Evolutionary conservation across 2,329 filamentous ascomycete species (phyloP), one percentile per base, ranked within the genome.

Genomic region (Trichoderma hamatum): DNA sequence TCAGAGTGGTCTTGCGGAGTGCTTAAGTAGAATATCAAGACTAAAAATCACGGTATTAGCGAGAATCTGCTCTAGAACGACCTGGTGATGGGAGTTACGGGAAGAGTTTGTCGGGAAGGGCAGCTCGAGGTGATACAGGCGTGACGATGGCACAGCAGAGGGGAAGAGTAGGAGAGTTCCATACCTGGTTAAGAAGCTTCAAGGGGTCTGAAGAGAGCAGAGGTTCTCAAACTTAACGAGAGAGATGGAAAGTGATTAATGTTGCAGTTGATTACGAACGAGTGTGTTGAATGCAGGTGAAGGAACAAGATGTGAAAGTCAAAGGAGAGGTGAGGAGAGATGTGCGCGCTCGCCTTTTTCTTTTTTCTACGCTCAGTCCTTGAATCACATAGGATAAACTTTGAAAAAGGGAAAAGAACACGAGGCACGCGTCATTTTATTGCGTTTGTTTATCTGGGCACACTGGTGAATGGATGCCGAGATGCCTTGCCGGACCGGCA

Each of bases 301-400:
- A 68, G 64, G 32, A 30, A 64, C n/a, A 16, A 34, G 34, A 21
- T 49, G 61, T 3, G 54, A 55, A 54, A 56, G 59, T 34, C n/a
- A 63, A 28, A 52, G 9, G 52, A 51, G 51, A 68, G n/a, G 52
- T 24, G 19, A 55, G n/a, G n/a, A 63, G n/a, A 43, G 28, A 39
- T 21, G 46, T 13, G 14, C 59, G 36, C 32, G 49, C 36, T 21
- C 28, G 4, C 32, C 16, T 43, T 30, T 26, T 51, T 63, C 52
- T 62, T 52, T 28, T 24, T 58, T 34, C 19, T n/a, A 36, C 32
- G n/a, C n/a, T 36, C 26, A 49, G 16, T 56, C 9, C 55, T 58
- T 70, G 69, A 70, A 69, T 69, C 61, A 67, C 67, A n/a, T 28
- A 30, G 52, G 9, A 49, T n/a, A n/a, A n/a, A n/a, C n/a, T n/a